Percentiles rank a stretch among this genome's conserved stretches.
phyloP scores from a whole-genome alignment of 768 basidiomycete species.

The Leccinum obscurum region DNA sequence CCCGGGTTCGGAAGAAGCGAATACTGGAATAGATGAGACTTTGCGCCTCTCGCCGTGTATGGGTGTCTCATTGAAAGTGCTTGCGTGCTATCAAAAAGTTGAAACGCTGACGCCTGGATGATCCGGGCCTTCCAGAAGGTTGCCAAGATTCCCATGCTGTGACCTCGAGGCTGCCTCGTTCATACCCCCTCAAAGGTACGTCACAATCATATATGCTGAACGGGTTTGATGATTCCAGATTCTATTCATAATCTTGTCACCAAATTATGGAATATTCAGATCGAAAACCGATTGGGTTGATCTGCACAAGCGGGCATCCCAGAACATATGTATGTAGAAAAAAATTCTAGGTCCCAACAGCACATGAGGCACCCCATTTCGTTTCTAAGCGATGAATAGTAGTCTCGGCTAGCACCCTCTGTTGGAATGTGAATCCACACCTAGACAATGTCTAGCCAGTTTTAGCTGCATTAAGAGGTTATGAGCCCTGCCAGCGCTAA shows the following conservation, averaged over 20 bases:
- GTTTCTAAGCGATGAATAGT: background rate
- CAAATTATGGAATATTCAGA: background rate
- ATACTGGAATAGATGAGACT: background rate
- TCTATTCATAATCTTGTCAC: background rate
- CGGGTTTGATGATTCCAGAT: background rate
- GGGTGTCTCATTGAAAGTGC: background rate
- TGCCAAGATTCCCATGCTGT: background rate
- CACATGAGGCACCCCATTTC: background rate
- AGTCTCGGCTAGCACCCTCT: background rate
- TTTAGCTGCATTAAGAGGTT: too few species aligned
- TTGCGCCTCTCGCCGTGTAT: background rate
- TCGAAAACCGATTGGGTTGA: background rate
- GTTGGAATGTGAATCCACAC: too few species aligned
- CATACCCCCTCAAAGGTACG: background rate
- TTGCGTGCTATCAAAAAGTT: background rate
- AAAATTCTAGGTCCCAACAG: background rate
- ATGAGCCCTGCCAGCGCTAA: too few species aligned
- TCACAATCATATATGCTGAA: conserved; percentile 2
- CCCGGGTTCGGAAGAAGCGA: background rate
- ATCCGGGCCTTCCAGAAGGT: background rate
- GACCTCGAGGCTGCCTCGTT: background rate
- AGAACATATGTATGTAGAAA: too few species aligned
- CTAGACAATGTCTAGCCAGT: too few species aligned
- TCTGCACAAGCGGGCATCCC: background rate
- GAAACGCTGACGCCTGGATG: background rate